Base-by-base conservation (phyloP, 2,329 filamentous ascomycete species). In the Fusarium oxysporum region DNA sequence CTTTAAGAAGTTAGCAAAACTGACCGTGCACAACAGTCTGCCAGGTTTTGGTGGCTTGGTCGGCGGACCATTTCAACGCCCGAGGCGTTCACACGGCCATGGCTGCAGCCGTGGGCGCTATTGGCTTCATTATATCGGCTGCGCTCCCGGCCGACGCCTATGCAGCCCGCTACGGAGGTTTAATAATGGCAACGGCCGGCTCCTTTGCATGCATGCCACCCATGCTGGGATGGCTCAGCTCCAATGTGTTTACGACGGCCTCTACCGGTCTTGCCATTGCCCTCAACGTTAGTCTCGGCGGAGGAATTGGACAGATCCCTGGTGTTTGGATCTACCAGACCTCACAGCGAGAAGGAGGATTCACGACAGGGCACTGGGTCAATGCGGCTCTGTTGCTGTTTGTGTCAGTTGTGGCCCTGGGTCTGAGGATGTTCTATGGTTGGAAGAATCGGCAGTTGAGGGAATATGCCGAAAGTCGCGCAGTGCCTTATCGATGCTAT, bases 271-370 rank as follows among this genome's bases (percentile, higher is more conserved):
- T 94, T 16, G 92, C 91, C 4, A 92, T 93, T 62, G 92, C 91
- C 1, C 81, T 94, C 69, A 93, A 93, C 70, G 88, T 93, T 21
- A 90, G 89, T 4, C 86, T 92, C 35, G 86, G 86, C 54, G 91
- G 91, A 0, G 91, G 91, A 0, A 85, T 91, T 0, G 92, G 92
- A 0, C 92, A 93, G 79, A 93, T 94, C 44, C 87, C 90, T 0
- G 92, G 91, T 0, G 90, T 93, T 2, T 94, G 91, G 91, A 93
- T 93, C 69, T 93, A 93, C 81, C 92, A 91, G 77, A 84, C 88
- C 2, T 82, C 87, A 16, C 90, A 94, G 79, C 87, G 86, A 23
- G 79, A 82, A 28, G 81, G 74, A 14, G 92, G 92, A 0, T 93
- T 92, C 78, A 91, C 91, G 1, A 93, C 91, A 0, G 92, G 92